These are phyloP conservation scores for Rhodomyrtus tomentosa DNA, from an alignment of 345 rosid genomes.

Conservation along the genomic window DNA sequence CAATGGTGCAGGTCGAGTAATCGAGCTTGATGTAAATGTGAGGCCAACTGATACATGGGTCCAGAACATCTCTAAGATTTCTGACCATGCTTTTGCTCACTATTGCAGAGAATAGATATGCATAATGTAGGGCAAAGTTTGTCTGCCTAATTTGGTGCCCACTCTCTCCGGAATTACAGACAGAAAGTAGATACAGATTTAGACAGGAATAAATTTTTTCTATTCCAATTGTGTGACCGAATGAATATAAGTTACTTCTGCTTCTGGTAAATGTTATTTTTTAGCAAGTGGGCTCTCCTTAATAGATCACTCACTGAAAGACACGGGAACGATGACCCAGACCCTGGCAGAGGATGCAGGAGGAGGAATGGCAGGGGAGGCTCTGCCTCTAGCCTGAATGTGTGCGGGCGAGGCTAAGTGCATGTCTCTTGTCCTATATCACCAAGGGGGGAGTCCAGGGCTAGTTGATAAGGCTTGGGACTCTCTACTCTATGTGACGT, in stretches of 20 bases:
- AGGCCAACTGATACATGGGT: neutral
- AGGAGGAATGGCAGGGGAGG: no score
- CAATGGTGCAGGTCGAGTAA: neutral
- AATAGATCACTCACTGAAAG: neutral
- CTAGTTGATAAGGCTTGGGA: no score
- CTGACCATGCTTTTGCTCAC: neutral
- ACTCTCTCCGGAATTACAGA: neutral
- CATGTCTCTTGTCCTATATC: no score
- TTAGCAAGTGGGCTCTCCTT: neutral
- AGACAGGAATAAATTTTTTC: neutral
- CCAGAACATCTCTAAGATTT: neutral
- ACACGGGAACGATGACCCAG: neutral
- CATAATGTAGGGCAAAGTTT: neutral
- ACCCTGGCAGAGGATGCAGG: no score
- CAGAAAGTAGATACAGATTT: neutral
- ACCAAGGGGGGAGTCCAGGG: no score
- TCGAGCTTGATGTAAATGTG: neutral
- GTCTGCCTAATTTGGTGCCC: neutral
- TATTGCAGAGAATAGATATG: neutral
- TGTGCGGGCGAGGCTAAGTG: no score
- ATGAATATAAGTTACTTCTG: neutral
- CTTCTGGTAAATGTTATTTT: neutral
- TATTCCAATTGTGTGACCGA: neutral
- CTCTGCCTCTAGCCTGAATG: no score
- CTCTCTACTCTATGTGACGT: no score